phyloP scores from a whole-genome alignment of 805 yeast species.

The Yarrowia sp. region DNA sequence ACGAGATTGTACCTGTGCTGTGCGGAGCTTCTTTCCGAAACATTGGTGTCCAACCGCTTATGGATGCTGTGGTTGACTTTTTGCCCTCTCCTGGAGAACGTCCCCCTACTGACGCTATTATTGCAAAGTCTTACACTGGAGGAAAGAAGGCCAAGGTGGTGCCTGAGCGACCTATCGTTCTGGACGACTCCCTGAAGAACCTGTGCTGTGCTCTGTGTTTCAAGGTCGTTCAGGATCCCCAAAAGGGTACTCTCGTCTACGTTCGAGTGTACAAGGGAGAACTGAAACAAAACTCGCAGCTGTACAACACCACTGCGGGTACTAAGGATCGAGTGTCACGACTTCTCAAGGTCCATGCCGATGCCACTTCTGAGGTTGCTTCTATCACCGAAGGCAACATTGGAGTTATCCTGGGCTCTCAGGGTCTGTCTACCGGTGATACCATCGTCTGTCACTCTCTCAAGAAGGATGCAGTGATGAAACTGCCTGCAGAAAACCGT shows the following conservation, averaged over 20 bases:
- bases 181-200: conserved; percentile 52
- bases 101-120: conserved; percentile 58
- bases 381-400: conserved; percentile 78
- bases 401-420: conserved; percentile 82
- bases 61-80: conserved; percentile 80
- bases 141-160: conserved; percentile 18
- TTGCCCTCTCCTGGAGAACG: conserved; percentile 83
- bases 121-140: conserved; percentile 40
- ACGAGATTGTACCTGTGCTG: conserved; percentile 73
- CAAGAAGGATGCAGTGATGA: conserved; percentile 59
- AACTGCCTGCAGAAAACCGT: conserved; percentile 56
- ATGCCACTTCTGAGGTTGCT: conserved; percentile 74
- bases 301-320: conserved; percentile 74
- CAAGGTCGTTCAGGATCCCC: conserved; percentile 85
- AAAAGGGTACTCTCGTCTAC: conserved; percentile 79
- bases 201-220: conserved; percentile 84
- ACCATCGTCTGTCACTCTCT: conserved; percentile 72
- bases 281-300: conserved; percentile 64
- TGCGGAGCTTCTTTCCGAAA: conserved; percentile 94
- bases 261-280: conserved; percentile 88
- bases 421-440: conserved; percentile 86
- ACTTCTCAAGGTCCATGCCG: conserved; percentile 86
- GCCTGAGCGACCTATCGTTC: not conserved
- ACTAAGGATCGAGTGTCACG: conserved; percentile 70
- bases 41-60: conserved; percentile 92